Conservation (phyloP, 2,329 filamentous ascomycete genomes). For the Aureobasidium sp. region DNA sequence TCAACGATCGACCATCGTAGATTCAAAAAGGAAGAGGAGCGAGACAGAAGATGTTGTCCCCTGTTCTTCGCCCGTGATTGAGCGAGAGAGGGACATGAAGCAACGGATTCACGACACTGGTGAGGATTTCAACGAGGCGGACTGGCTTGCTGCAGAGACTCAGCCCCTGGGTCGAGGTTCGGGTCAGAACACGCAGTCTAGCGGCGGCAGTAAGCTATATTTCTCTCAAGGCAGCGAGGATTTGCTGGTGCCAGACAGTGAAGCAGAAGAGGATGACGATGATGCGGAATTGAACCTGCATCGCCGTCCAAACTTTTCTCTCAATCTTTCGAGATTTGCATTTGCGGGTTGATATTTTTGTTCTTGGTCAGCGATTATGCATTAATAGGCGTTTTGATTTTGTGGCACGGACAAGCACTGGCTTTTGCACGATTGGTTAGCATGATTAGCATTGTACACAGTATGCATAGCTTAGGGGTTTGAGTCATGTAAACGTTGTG, state of each 20-base stretch:
- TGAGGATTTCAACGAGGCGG: constrained; percentile 21
- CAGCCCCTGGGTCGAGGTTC: constrained; percentile 21
- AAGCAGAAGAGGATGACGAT: constrained; percentile 29
- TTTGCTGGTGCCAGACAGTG: constrained; percentile 40
- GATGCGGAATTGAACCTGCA: constrained; percentile 20
- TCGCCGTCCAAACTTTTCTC: constrained; percentile 25
- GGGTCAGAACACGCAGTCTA: constrained; percentile 7
- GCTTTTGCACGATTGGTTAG: too few relatives aligned
- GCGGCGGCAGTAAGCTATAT: not conserved
- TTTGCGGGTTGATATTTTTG: constrained; percentile 23
- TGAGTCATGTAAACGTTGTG: too few relatives aligned
- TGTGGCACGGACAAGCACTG: too few relatives aligned
- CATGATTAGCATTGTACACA: too few relatives aligned
- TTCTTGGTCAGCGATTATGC: too few relatives aligned
- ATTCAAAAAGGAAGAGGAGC: not conserved
- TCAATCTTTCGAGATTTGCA: constrained; percentile 36
- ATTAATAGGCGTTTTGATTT: too few relatives aligned
- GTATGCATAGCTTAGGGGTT: too few relatives aligned
- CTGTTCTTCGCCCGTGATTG: constrained; percentile 2
- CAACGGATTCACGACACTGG: constrained; percentile 8
- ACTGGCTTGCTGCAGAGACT: constrained; percentile 24
- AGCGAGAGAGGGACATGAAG: not conserved
- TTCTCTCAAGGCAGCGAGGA: constrained; percentile 40
- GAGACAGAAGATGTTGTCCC: not conserved
- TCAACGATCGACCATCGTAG: not conserved